Conservation (phyloP, 495 filamentous ascomycete genomes). For the Aspergillus baeticus region DNA sequence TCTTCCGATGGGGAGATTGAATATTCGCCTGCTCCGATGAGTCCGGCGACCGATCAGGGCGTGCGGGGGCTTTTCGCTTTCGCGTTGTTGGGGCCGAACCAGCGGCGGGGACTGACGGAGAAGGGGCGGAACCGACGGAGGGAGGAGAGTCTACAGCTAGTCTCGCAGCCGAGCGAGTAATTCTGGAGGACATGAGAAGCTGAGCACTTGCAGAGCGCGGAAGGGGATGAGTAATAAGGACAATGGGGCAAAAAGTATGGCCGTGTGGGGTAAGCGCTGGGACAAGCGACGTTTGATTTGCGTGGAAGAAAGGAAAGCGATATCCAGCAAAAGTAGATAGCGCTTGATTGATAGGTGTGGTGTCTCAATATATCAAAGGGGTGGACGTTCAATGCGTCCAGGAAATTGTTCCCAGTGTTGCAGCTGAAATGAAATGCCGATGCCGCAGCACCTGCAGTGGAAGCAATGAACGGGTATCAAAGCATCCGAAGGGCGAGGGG, state of each 20-base stretch:
- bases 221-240: slow-evolving; percentile 5
- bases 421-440: slow-evolving; percentile 3
- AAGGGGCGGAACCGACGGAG: slow-evolving; percentile 34
- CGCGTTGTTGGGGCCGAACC: slow-evolving; percentile 44
- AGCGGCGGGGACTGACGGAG: slow-evolving; percentile 35
- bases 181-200: slow-evolving; percentile 80
- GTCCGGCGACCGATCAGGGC: slow-evolving; percentile 38
- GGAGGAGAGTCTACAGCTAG: slow-evolving; percentile 62
- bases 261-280: background rate
- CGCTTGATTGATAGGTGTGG: background rate
- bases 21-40: slow-evolving; percentile 39
- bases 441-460: background rate
- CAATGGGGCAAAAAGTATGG: background rate
- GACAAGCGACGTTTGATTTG: background rate
- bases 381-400: background rate
- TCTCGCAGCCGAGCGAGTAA: slow-evolving; percentile 77
- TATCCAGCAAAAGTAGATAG: background rate
- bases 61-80: slow-evolving; percentile 57
- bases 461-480: slow-evolving; percentile 8
- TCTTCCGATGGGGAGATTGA: slow-evolving; percentile 43
- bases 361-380: background rate
- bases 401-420: slow-evolving; percentile 1
- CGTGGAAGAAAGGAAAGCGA: background rate
- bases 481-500: slow-evolving; percentile 3
- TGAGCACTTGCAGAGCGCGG: slow-evolving; percentile 20